Conservation (phyloP, 306 rosid genomes). For the Echinosophora koreensis region DNA sequence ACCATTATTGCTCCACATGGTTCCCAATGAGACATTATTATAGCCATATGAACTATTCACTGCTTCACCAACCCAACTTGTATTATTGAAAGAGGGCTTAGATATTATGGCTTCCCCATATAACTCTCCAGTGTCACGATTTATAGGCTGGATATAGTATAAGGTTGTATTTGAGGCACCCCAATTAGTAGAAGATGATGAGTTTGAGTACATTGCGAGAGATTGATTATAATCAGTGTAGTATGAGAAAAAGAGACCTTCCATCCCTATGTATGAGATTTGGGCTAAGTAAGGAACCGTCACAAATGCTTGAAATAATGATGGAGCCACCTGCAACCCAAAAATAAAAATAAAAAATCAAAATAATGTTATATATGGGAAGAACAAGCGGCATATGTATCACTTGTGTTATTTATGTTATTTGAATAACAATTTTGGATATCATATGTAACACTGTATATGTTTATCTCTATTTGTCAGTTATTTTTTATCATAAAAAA, state of each 20-base stretch:
- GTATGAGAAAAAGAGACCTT: slow-evolving; percentile 63
- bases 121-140: slow-evolving; percentile 51
- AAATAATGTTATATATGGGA: too few relatives aligned
- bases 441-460: too few relatives aligned
- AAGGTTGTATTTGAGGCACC: slow-evolving; percentile 18
- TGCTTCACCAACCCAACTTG: slow-evolving; percentile 48
- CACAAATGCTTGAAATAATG: slow-evolving; percentile 58
- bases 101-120: slow-evolving; percentile 50
- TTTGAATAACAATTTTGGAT: too few relatives aligned
- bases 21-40: slow-evolving; percentile 49
- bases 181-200: slow-evolving; percentile 35
- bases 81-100: slow-evolving; percentile 16
- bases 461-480: too few relatives aligned
- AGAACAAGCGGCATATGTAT: too few relatives aligned
- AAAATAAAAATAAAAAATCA: background rate
- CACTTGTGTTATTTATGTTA: too few relatives aligned
- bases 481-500: too few relatives aligned
- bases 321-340: slow-evolving; percentile 59
- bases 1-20: slow-evolving; percentile 46
- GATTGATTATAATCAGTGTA: slow-evolving; percentile 44
- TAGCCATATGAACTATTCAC: slow-evolving; percentile 41
- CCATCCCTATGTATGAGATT: slow-evolving; percentile 59
- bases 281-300: slow-evolving; percentile 57
- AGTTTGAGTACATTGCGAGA: slow-evolving; percentile 59
- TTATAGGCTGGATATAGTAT: slow-evolving; percentile 50